Percentiles rank a stretch among this genome's conserved stretches.
Evolutionary conservation across 352 stramenopile species (phyloP).

Genomic region (Pythium insidiosum): DNA sequence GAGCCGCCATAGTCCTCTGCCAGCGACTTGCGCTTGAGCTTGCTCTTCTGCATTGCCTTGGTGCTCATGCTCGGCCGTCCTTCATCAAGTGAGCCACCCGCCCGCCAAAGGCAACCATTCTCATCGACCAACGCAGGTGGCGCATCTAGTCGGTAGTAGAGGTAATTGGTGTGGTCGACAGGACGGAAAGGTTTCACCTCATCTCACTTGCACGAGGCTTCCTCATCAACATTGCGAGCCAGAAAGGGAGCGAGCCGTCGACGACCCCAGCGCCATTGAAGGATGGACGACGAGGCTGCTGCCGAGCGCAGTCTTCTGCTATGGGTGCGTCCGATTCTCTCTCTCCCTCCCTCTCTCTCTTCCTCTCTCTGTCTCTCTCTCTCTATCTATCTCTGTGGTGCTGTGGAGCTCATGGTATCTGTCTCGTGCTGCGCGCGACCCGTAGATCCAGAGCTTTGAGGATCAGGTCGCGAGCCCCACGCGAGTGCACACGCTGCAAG

Average conservation of each 20-base stretch:
- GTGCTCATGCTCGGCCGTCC: conserved; percentile 39
- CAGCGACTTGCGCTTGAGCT: conserved; percentile 76
- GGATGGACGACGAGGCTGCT: conserved; percentile 64
- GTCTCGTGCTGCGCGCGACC: neutral
- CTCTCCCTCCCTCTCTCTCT: neutral
- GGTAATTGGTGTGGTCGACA: conserved; percentile 4
- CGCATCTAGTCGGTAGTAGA: no score
- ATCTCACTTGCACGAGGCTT: neutral
- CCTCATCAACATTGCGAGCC: no score
- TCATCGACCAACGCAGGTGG: no score
- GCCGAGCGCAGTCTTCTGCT: conserved; percentile 68
- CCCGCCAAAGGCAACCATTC: no score
- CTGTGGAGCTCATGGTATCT: neutral
- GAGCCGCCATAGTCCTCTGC: conserved; percentile 78
- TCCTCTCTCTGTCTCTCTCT: conserved; percentile 1
- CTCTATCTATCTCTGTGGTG: neutral
- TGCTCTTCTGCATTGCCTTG: conserved; percentile 52
- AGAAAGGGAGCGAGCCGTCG: conserved; percentile 1
- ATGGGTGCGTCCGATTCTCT: conserved; percentile 37
- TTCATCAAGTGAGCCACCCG: no score
- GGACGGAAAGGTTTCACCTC: conserved; percentile 1
- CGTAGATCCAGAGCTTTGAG: conserved; percentile 69
- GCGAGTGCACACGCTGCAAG: conserved; percentile 33
- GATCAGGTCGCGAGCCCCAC: conserved; percentile 32
- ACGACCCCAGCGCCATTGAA: no score